These are phyloP conservation scores for Pseudogymnoascus sp. DNA, from an alignment of 2,329 filamentous ascomycete species.

Conservation along the genomic window DNA sequence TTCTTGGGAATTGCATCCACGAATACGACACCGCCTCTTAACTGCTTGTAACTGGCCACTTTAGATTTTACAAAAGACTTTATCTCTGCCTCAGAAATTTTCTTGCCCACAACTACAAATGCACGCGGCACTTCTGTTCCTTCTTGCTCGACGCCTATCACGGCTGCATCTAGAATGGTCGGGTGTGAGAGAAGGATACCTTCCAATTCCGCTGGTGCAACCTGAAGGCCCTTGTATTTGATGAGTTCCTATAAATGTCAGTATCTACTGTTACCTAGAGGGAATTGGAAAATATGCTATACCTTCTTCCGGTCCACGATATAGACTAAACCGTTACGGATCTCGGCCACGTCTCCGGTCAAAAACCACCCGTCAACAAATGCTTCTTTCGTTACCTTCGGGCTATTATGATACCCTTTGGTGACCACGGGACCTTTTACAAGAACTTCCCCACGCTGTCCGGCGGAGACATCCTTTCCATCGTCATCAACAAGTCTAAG, in stretches of 20 bases:
- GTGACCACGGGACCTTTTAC: slow-evolving; percentile 62
- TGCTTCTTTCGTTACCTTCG: slow-evolving; percentile 21
- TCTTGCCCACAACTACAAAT: slow-evolving; percentile 39
- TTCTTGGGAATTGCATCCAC: slow-evolving; percentile 65
- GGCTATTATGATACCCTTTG: slow-evolving; percentile 66
- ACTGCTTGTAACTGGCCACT: slow-evolving; percentile 55
- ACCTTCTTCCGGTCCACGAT: slow-evolving; percentile 64
- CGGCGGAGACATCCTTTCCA: slow-evolving; percentile 40
- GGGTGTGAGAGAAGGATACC: slow-evolving; percentile 28
- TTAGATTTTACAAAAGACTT: slow-evolving; percentile 48
- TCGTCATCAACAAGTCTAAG: slow-evolving; percentile 53
- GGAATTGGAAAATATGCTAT: background rate
- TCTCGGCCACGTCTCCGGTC: background rate
- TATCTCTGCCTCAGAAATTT: slow-evolving; percentile 43
- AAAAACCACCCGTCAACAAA: background rate
- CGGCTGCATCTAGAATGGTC: slow-evolving; percentile 47
- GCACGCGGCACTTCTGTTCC: slow-evolving; percentile 47
- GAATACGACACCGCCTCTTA: slow-evolving; percentile 63
- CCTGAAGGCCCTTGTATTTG: slow-evolving; percentile 37
- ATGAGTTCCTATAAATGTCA: slow-evolving; percentile 35
- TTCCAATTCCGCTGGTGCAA: slow-evolving; percentile 37
- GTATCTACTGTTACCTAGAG: background rate
- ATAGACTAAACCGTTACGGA: slow-evolving; percentile 38
- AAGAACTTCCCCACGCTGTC: slow-evolving; percentile 62
- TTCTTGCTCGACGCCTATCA: slow-evolving; percentile 43